Evolutionary conservation across 768 basidiomycete genomes (phyloP).

Genomic region (Termitomyces sp.): DNA sequence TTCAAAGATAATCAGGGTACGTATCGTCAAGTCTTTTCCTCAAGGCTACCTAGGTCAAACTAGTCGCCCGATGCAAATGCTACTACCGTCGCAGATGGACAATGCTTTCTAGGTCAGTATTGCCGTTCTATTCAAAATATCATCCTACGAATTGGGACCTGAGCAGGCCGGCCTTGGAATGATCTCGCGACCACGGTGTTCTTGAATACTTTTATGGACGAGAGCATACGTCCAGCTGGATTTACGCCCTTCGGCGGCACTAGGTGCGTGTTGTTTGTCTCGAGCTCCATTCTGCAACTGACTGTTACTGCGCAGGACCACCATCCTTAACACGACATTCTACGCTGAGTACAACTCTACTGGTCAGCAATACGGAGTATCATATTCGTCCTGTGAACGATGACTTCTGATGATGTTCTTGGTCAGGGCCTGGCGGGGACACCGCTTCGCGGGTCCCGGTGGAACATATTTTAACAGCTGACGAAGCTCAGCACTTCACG

Average conservation of each 20-base stretch:
- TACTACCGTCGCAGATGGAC: slow-evolving; percentile 35
- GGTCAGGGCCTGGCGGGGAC: slow-evolving; percentile 50
- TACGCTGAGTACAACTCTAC: slow-evolving; percentile 55
- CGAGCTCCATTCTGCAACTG: background rate
- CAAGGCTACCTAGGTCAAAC: background rate
- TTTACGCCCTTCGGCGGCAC: slow-evolving; percentile 43
- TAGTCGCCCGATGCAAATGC: slow-evolving; percentile 58
- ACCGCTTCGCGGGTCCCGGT: slow-evolving; percentile 35
- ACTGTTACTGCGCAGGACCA: slow-evolving; percentile 23
- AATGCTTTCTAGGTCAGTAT: slow-evolving; percentile 45
- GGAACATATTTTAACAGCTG: slow-evolving; percentile 40
- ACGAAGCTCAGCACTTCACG: slow-evolving; percentile 37
- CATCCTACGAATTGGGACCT: background rate
- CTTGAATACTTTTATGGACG: slow-evolving; percentile 53
- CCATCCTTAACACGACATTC: slow-evolving; percentile 48
- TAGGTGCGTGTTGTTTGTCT: slow-evolving; percentile 22
- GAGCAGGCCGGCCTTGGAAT: slow-evolving; percentile 55
- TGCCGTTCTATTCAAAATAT: no score
- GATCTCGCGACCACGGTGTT: slow-evolving; percentile 50
- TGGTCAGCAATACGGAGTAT: slow-evolving; percentile 26
- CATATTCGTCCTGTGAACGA: background rate
- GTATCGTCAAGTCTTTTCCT: slow-evolving; percentile 11
- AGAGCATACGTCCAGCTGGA: slow-evolving; percentile 44
- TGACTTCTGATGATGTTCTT: background rate
- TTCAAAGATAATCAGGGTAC: slow-evolving; percentile 51